Evolutionary conservation across 768 basidiomycete species (phyloP).

Genomic region (Paxillus involutus): DNA sequence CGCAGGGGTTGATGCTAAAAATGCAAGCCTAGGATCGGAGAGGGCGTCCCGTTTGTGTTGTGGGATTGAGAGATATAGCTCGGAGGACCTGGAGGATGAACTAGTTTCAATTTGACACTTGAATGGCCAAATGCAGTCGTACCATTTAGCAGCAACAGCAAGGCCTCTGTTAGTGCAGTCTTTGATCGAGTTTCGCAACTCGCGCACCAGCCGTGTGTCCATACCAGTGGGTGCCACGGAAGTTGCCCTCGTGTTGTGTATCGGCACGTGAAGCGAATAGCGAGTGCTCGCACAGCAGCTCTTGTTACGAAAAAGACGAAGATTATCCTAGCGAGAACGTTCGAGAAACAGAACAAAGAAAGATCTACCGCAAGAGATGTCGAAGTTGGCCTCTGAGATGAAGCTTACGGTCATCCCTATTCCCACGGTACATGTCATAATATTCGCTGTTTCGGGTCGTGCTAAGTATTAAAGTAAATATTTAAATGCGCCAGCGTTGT

Average conservation of each 20-base stretch:
- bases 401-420: too few species aligned
- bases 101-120: constrained; percentile 12
- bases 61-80: constrained; percentile 65
- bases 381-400: too few species aligned
- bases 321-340: background rate
- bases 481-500: background rate
- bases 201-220: constrained; percentile 52
- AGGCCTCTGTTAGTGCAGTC: constrained; percentile 78
- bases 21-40: constrained; percentile 30
- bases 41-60: constrained; percentile 41
- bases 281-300: background rate
- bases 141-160: constrained; percentile 77
- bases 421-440: too few species aligned
- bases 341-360: too few species aligned
- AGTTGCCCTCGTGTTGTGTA: background rate
- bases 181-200: constrained; percentile 59
- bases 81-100: constrained; percentile 61
- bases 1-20: constrained; percentile 63
- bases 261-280: background rate
- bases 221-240: constrained; percentile 24
- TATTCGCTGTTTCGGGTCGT: background rate
- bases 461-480: too few species aligned
- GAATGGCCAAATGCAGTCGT: constrained; percentile 10
- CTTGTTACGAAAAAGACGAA: background rate
- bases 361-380: too few species aligned